Percentiles rank a stretch among this genome's conserved stretches.
Evolutionary conservation across 2,329 filamentous ascomycete genomes (phyloP).

Genomic region (Aspergillus sergii): DNA sequence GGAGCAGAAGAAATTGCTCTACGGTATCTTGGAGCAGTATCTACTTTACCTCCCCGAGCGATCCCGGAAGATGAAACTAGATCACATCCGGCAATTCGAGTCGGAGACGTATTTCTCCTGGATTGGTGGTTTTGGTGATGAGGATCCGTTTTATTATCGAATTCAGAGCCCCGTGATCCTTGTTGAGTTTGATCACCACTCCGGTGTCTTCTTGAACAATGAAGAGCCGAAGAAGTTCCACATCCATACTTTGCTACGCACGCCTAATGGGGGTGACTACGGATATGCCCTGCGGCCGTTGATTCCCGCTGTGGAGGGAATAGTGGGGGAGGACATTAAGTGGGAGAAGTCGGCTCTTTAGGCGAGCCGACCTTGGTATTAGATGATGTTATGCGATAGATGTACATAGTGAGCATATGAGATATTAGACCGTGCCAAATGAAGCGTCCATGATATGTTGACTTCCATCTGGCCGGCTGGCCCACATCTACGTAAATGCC

Average conservation of each 20-base stretch:
- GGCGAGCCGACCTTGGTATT: neutral
- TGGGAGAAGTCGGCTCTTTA: conserved; percentile 26
- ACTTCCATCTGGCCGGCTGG: neutral
- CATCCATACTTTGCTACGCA: conserved; percentile 72
- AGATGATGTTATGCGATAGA: neutral
- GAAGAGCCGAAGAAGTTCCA: conserved; percentile 75
- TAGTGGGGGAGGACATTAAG: conserved; percentile 40
- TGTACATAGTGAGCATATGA: neutral
- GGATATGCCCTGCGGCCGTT: conserved; percentile 56
- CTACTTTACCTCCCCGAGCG: conserved; percentile 66
- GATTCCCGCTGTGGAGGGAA: conserved; percentile 38
- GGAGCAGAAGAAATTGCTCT: conserved; percentile 58
- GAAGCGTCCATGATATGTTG: neutral
- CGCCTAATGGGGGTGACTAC: conserved; percentile 77
- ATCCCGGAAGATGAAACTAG: conserved; percentile 58
- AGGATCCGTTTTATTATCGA: conserved; percentile 75
- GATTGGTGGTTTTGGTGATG: conserved; percentile 68
- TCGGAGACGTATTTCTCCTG: conserved; percentile 78
- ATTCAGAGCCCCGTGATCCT: conserved; percentile 76
- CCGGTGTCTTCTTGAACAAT: conserved; percentile 75
- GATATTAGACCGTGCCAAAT: neutral
- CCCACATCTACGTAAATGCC: neutral
- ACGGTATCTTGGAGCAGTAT: conserved; percentile 64
- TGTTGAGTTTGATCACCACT: conserved; percentile 79
- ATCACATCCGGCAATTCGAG: conserved; percentile 58